Evolutionary conservation across 2,329 filamentous ascomycete genomes (phyloP).

Genomic region (Fonsecaea monophora): DNA sequence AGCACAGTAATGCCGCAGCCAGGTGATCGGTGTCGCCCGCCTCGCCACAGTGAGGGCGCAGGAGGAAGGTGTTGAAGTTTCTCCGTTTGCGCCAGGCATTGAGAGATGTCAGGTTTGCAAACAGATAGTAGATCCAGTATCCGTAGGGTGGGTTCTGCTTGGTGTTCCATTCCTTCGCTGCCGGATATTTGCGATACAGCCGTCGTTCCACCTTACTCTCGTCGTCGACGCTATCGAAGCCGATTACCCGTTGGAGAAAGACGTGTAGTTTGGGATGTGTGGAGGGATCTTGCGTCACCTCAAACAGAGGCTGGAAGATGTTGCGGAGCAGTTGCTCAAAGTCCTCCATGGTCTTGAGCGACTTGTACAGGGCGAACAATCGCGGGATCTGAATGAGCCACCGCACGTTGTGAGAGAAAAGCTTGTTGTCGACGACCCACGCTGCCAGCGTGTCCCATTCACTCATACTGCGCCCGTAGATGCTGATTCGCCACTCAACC

Average conservation of each 20-base stretch:
- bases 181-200: constrained; percentile 93
- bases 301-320: constrained; percentile 90
- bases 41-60: constrained; percentile 94
- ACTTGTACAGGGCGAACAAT: constrained; percentile 94
- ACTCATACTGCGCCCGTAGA: constrained; percentile 88
- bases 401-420: constrained; percentile 96
- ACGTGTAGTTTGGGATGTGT: constrained; percentile 92
- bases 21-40: constrained; percentile 96
- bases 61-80: constrained; percentile 92
- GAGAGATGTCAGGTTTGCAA: constrained; percentile 89
- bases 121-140: constrained; percentile 99
- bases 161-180: constrained; percentile 85
- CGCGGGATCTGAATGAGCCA: constrained; percentile 97
- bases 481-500: constrained; percentile 94
- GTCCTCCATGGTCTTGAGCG: constrained; percentile 80
- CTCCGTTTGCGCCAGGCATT: constrained; percentile 90
- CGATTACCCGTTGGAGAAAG: constrained; percentile 93
- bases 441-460: constrained; percentile 98
- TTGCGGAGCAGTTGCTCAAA: constrained; percentile 92
- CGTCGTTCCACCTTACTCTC: constrained; percentile 96
- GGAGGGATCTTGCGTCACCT: constrained; percentile 85
- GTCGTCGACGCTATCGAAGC: constrained; percentile 96
- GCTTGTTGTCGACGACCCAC: constrained; percentile 97
- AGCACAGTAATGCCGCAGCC: constrained; percentile 87
- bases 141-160: constrained; percentile 97